Base-by-base conservation (phyloP, 1,139 yeast genomes). In the Candida pseudocylindracea region DNA sequence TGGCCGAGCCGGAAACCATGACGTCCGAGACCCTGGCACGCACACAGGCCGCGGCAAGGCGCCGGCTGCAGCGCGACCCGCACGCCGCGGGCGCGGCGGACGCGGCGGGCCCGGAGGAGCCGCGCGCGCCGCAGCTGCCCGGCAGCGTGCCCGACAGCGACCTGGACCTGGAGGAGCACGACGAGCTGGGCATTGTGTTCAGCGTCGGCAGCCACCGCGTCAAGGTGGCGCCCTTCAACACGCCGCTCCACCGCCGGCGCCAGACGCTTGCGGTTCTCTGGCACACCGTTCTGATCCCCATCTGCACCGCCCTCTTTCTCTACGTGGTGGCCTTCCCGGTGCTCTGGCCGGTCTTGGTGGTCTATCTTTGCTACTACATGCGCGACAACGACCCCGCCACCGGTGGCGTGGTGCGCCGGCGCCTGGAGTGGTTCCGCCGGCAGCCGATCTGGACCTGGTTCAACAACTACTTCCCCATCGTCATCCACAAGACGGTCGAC, bases 401-500 rank as follows among this genome's bases (percentile, higher is more conserved):
- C 44, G 95, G 95, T 2, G 61, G 64, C 13, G 74, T 67, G 1
- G 63, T 66, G 7, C 55, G 63, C 36, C 51, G 91, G 30, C 59
- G 63, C 31, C 69, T 80, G 2, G 52, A 55, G 4, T 57, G 68
- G 57, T 59, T 79, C 47, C 62, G 80, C 39, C 63, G 67, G 29
- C 46, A 70, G 31, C 45, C 53, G 3, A 42, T 75, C n/a, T 85
- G 93, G 91, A 65, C 61, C 36, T 64, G 71, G 55, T 80, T 76
- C 49, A 74, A 73, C 29, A 57, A 61, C 32, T 88, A 83, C 51
- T 88, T 76, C 51, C 96, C 96, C 0, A 68, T 88, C 12, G 52
- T 54, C 2, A 57, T 81, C n/a, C 75, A 73, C 50, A 79, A 75
- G 45, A 63, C 85, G 0, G 62, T 60, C 10, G 79, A 73, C 11